phyloP scores from a whole-genome alignment of 208 protist species.

The Leishmania gerbilli region DNA sequence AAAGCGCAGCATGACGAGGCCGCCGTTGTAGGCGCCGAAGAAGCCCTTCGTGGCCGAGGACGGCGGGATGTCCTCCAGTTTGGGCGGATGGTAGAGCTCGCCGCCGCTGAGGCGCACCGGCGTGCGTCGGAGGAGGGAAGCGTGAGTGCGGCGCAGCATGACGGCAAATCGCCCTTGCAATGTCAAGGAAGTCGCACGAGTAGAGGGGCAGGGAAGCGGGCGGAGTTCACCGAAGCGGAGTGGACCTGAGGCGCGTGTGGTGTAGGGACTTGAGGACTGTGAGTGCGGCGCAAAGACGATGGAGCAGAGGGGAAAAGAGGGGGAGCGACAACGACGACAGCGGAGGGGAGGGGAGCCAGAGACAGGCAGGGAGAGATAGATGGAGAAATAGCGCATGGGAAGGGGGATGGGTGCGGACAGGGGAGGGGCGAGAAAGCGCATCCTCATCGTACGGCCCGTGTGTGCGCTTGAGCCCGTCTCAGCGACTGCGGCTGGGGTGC shows the following conservation, averaged over 20 bases:
- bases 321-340: background rate
- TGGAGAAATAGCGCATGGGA: background rate
- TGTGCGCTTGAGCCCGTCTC: background rate
- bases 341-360: too few species aligned
- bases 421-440: background rate
- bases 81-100: constrained; percentile 83
- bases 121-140: constrained; percentile 73
- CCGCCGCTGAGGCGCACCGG: constrained; percentile 70
- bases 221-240: background rate
- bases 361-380: background rate
- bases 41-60: constrained; percentile 69
- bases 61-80: constrained; percentile 75
- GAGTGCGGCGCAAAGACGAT: background rate
- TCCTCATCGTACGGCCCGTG: background rate
- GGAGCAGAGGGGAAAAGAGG: constrained; percentile 2
- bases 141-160: constrained; percentile 85
- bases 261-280: background rate
- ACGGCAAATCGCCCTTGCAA: constrained; percentile 1
- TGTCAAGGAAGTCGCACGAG: background rate
- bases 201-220: background rate
- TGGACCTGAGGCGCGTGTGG: background rate
- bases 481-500: background rate
- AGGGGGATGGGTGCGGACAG: too few species aligned
- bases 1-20: constrained; percentile 59
- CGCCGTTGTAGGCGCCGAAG: constrained; percentile 80